Percentiles rank a stretch among this genome's conserved stretches.
Evolutionary conservation across 2,329 filamentous ascomycete genomes (phyloP).

Genomic region (Elsinoe fawcettii): DNA sequence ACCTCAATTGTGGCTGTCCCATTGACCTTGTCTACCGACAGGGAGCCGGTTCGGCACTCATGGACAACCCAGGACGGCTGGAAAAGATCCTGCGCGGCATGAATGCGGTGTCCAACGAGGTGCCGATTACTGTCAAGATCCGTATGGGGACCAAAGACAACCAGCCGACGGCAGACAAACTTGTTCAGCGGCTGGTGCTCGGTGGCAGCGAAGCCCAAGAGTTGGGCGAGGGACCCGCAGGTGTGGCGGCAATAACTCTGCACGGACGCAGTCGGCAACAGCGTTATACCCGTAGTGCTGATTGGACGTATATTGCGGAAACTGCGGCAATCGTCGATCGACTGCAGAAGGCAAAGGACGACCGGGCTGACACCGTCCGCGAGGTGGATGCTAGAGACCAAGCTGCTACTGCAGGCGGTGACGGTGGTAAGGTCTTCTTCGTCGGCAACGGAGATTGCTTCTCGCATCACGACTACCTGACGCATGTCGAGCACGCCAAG

Average conservation of each 20-base stretch:
- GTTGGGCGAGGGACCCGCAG: slow-evolving; percentile 60
- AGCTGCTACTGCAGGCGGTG: slow-evolving; percentile 45
- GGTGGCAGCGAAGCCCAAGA: slow-evolving; percentile 66
- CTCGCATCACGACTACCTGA: slow-evolving; percentile 80
- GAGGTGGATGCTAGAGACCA: slow-evolving; percentile 70
- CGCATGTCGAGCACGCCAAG: slow-evolving; percentile 65
- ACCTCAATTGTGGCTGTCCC: slow-evolving; percentile 94
- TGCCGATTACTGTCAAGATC: slow-evolving; percentile 92
- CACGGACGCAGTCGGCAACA: slow-evolving; percentile 92
- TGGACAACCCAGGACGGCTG: slow-evolving; percentile 80
- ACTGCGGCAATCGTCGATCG: slow-evolving; percentile 76
- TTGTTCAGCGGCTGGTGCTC: slow-evolving; percentile 75
- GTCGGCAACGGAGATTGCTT: slow-evolving; percentile 95
- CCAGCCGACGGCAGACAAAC: slow-evolving; percentile 68
- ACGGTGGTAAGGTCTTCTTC: slow-evolving; percentile 71
- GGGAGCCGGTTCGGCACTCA: slow-evolving; percentile 81
- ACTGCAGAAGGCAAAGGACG: slow-evolving; percentile 62
- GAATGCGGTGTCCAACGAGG: slow-evolving; percentile 83
- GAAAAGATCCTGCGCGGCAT: slow-evolving; percentile 94
- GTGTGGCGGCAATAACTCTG: slow-evolving; percentile 89
- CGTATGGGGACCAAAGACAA: slow-evolving; percentile 80
- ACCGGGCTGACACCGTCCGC: slow-evolving; percentile 63
- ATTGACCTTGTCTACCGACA: slow-evolving; percentile 88
- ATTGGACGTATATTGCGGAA: slow-evolving; percentile 91
- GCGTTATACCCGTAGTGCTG: slow-evolving; percentile 82